These are phyloP conservation scores for Filobasidium uniguttulatum DNA, from an alignment of 1,284 basidiomycete genomes.

Conservation along the genomic window DNA sequence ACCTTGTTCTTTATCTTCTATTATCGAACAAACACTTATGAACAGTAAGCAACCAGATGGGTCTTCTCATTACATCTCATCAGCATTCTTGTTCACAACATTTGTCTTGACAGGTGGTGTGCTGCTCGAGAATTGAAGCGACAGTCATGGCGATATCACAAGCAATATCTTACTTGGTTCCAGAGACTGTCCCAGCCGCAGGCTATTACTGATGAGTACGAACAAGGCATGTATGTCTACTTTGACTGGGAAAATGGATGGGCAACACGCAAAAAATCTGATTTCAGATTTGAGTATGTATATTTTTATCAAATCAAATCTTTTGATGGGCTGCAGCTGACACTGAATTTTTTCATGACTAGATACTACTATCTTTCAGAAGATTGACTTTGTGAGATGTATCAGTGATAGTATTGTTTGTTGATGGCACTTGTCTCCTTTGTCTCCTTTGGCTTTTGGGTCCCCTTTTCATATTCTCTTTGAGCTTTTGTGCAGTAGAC, in stretches of 20 bases:
- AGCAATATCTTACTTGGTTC: slow-evolving; percentile 99
- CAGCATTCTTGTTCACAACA: slow-evolving; percentile 9
- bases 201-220: slow-evolving; percentile 97
- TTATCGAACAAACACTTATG: slow-evolving; percentile 91
- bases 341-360: background rate
- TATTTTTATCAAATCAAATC: background rate
- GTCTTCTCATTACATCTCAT: background rate
- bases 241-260: slow-evolving; percentile 96
- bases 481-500: too few species aligned
- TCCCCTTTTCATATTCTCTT: too few species aligned
- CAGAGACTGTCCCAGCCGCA: slow-evolving; percentile 98
- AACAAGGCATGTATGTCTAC: slow-evolving; percentile 95
- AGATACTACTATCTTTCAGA: slow-evolving; percentile 2
- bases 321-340: background rate
- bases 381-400: background rate
- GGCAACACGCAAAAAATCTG: slow-evolving; percentile 96
- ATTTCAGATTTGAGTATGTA: slow-evolving; percentile 68
- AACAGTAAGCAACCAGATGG: slow-evolving; percentile 53
- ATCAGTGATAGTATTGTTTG: too few species aligned
- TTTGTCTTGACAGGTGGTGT: slow-evolving; percentile 51
- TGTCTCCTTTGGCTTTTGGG: too few species aligned
- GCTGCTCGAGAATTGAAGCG: slow-evolving; percentile 95
- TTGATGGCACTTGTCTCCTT: too few species aligned
- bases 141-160: slow-evolving; percentile 98
- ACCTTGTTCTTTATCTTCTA: slow-evolving; percentile 99